Percentiles rank a stretch among this genome's conserved stretches.
Evolutionary conservation across 805 yeast species (phyloP).

Genomic region (Kregervanrija delftensis): DNA sequence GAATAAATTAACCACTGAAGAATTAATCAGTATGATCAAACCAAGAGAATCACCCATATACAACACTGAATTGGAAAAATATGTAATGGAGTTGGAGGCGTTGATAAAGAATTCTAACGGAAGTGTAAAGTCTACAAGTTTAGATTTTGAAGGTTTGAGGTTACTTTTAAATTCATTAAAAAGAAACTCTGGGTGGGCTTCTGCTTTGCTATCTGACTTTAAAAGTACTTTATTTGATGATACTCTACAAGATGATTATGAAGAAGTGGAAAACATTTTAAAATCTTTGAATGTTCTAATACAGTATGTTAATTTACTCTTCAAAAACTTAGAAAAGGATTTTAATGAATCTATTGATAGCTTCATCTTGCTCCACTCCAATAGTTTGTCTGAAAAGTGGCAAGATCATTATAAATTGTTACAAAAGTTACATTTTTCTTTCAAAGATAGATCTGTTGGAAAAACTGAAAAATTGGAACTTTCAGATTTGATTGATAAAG

Average conservation of each 20-base stretch:
- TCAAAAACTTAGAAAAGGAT: conserved; percentile 32
- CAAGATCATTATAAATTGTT: conserved; percentile 24
- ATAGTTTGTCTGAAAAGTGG: conserved; percentile 40
- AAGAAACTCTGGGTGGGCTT: conserved; percentile 32
- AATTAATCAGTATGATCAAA: conserved; percentile 24
- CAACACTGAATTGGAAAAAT: conserved; percentile 4
- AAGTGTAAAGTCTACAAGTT: conserved; percentile 21
- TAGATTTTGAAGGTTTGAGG: conserved; percentile 30
- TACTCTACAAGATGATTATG: conserved; percentile 14
- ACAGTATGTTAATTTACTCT: conserved; percentile 43
- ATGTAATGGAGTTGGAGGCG: conserved; percentile 11
- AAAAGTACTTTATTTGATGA: conserved; percentile 21
- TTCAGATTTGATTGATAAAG: conserved; percentile 27
- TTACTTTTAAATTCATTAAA: conserved; percentile 32
- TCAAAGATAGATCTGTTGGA: conserved; percentile 9
- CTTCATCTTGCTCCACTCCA: conserved; percentile 31
- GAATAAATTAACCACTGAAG: conserved; percentile 20
- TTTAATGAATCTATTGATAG: conserved; percentile 31
- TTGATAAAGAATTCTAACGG: conserved; percentile 13
- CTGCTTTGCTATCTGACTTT: conserved; percentile 30
- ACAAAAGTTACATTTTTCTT: conserved; percentile 20
- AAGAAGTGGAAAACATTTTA: conserved; percentile 37
- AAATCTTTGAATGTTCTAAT: conserved; percentile 42
- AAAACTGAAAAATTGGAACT: conserved; percentile 19
- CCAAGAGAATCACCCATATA: conserved; percentile 28